Evolutionary conservation across 1,284 basidiomycete genomes (phyloP).

Genomic region (Microbotryum violaceum): DNA sequence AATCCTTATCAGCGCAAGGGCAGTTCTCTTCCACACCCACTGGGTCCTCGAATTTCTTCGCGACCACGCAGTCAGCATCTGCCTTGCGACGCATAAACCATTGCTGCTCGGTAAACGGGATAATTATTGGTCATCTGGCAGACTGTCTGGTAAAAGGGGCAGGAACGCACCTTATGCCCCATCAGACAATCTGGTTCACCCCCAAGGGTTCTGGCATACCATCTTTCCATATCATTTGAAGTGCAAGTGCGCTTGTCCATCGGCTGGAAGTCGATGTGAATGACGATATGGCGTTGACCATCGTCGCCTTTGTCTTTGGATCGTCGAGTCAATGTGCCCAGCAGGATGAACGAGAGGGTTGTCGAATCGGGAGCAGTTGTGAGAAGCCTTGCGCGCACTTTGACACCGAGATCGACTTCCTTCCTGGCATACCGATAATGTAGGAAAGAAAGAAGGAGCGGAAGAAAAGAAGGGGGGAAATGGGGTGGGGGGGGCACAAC

Average conservation of each 20-base stretch:
- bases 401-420: conserved; percentile 61
- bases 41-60: conserved; percentile 80
- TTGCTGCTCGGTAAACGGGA: conserved; percentile 53
- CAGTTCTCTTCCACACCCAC: conserved; percentile 75
- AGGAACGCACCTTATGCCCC: conserved; percentile 70
- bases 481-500: neutral
- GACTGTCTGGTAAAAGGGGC: neutral
- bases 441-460: neutral
- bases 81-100: conserved; percentile 83
- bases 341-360: conserved; percentile 80
- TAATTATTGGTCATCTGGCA: neutral
- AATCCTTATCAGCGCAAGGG: conserved; percentile 76
- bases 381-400: conserved; percentile 63
- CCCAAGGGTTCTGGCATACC: conserved; percentile 65
- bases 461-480: neutral
- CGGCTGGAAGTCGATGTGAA: conserved; percentile 77
- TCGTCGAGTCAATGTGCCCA: conserved; percentile 62
- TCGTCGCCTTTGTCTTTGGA: conserved; percentile 50
- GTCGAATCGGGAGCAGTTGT: conserved; percentile 86
- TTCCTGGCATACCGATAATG: conserved; percentile 49
- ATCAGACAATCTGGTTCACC: conserved; percentile 74
- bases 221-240: conserved; percentile 71
- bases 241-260: conserved; percentile 63
- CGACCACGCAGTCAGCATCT: conserved; percentile 82
- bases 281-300: conserved; percentile 59